Conservation (phyloP, 1,139 yeast species). For the Sugiyamaella pinicola region DNA sequence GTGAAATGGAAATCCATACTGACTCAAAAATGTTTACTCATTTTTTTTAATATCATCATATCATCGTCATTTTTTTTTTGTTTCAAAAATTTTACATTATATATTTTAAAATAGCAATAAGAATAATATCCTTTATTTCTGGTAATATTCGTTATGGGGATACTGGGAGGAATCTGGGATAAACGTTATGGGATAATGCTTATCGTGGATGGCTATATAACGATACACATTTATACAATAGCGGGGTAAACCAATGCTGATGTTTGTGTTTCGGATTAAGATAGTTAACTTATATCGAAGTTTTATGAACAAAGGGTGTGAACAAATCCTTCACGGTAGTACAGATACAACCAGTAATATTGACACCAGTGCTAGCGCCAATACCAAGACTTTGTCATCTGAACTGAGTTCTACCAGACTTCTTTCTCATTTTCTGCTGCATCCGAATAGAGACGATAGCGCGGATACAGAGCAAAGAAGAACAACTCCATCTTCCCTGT, state of each 20-base stretch:
- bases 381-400: not conserved
- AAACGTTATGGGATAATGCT: not conserved
- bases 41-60: conserved; percentile 56
- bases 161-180: not conserved
- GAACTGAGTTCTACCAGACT: not conserved
- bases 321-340: not conserved
- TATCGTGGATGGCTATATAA: not conserved
- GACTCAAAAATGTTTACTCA: conserved; percentile 81
- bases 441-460: not conserved
- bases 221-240: not conserved
- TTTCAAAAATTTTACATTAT: not conserved
- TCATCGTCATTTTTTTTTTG: not conserved
- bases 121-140: not conserved
- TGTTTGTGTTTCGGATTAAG: not conserved
- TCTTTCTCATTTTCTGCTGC: not conserved
- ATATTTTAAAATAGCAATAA: conserved; percentile 2
- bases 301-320: not conserved
- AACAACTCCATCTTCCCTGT: not conserved
- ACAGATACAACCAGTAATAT: not conserved
- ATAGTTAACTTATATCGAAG: not conserved
- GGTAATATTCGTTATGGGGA: not conserved
- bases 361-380: too few relatives aligned
- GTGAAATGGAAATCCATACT: conserved; percentile 78
- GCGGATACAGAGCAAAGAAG: not conserved
- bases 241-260: not conserved